Evolutionary conservation across 192 early-diverging fungal genomes (phyloP), one percentile per base, ranked within the genome.

Genomic region (Podila horticola): DNA sequence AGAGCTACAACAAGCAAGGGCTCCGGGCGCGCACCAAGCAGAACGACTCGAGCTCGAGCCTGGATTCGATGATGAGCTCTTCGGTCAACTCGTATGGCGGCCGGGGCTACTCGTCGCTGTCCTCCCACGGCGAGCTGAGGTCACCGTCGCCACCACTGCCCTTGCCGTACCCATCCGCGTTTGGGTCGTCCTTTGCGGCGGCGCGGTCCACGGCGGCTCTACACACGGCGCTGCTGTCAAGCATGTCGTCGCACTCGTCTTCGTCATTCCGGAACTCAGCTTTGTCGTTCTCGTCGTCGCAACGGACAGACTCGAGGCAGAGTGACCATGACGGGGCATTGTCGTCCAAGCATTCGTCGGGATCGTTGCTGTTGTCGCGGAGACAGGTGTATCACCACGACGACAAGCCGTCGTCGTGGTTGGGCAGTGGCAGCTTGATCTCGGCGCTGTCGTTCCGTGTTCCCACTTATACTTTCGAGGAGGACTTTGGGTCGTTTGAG

Each of bases 181-280:
- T 81, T 61, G 77, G 77, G 7, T 73, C 77, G 2, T 73, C 77
- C 3, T 72, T 81, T 20, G 62, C 71, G n/a, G 71, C 77, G 0
- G 77, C 77, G 22, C 52, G 52, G 77, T 38, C 73, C 77, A 31
- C 77, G 5, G 52, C 52, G 1, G 77, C 77, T 3, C 41, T 81
- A 62, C 71, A 73, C 51, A 67, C 77, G 19, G 77, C 71, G 0
- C 36, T 69, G 31, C 29, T 81, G 62, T 62, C 77, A 6, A 67
- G 69, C 52, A 72, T 79, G 76, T 72, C 76, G 3, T 60, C 66
- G 0, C 22, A 13, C 48, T 65, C 64, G 15, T 65, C 64, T 8
- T 7, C 64, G 22, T 69, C 74, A 17, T 45, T 63, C 51, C 48
- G 69, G n/a, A 58, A 58, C 17, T 79, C 77, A 13, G 77, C 71